Evolutionary conservation across 2,329 filamentous ascomycete species (phyloP), one percentile per base, ranked within the genome.

Genomic region (Ascocoryne sarcoides): DNA sequence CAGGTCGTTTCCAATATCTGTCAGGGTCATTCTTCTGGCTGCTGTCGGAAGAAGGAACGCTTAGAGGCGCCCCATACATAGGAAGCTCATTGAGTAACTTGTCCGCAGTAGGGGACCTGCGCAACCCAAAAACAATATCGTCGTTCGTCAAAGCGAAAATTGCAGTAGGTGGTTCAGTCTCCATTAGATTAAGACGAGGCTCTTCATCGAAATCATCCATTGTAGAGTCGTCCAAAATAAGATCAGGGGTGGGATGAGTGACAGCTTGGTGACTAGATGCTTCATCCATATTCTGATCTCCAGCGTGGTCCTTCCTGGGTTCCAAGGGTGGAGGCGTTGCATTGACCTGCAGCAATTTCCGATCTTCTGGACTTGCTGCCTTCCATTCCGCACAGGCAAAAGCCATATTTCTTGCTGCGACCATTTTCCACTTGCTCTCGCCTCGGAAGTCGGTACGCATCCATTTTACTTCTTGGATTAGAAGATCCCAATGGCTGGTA

Each of bases 401-500:
- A 1, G 88, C 92, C 44, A 95, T 69, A 42, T 81, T 87, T 43
- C 81, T 82, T 4, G 89, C 89, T 26, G 82, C 75, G 2, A 83
- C 76, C 57, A 78, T 79, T 64, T 95, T 96, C 88, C 89, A 95
- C 60, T 94, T 95, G 30, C 87, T 71, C 61, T 96, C 92, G 62
- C 95, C 86, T 37, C 84, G 76, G 56, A 95, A 96, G 62, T 98
- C 92, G 2, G 88, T 95, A 37, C 89, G 78, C 86, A 98, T 93
- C 90, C 90, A 96, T 61, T 89, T 94, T 75, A 90, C 86, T 65
- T 98, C 89, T 51, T 88, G 76, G 21, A 98, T 67, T 40, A 96
- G 62, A 38, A 90, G 73, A 63, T 98, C 92, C 75, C 82, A 85
- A 52, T 96, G 90, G 2, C 82, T 80, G 1, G 76, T 73, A 14